These are phyloP conservation scores for Termitomyces sp. DNA, from an alignment of 768 basidiomycete species.

Conservation along the genomic window DNA sequence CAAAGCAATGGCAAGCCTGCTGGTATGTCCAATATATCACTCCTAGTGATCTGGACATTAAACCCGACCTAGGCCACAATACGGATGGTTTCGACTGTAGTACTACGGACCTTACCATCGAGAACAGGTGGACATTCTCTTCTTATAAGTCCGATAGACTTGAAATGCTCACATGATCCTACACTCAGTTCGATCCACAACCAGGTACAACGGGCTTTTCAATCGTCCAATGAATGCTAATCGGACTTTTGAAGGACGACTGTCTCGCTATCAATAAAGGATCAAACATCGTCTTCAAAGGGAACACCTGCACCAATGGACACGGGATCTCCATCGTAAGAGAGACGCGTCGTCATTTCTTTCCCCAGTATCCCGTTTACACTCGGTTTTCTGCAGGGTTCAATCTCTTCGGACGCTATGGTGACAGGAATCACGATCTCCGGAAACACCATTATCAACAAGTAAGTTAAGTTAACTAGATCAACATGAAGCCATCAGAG, in stretches of 20 bases:
- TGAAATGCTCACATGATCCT: not conserved
- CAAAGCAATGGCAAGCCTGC: conserved; percentile 46
- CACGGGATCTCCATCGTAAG: conserved; percentile 68
- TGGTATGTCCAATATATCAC: conserved; percentile 13
- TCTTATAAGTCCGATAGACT: not conserved
- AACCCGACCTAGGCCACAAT: conserved; percentile 32
- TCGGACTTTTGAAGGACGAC: conserved; percentile 41
- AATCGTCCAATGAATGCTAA: not conserved
- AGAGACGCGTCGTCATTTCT: conserved; percentile 17
- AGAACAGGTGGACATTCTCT: conserved; percentile 31
- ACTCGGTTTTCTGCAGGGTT: conserved; percentile 42
- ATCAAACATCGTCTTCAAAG: conserved; percentile 41
- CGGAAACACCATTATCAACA: conserved; percentile 53
- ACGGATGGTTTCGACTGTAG: conserved; percentile 49
- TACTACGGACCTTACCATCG: conserved; percentile 34
- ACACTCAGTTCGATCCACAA: conserved; percentile 28
- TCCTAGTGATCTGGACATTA: not conserved
- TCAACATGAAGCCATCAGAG: not conserved
- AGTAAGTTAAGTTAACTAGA: conserved; percentile 27
- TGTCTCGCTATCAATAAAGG: conserved; percentile 53
- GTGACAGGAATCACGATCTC: conserved; percentile 47
- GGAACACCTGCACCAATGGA: conserved; percentile 54
- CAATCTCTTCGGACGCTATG: conserved; percentile 41
- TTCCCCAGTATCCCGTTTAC: conserved; percentile 28
- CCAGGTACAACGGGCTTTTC: conserved; percentile 24